A percentile compares a stretch with the other conserved stretches of the same genome.
Conservation (phyloP, 441 rosid genomes). For the Erodium trifolium region DNA sequence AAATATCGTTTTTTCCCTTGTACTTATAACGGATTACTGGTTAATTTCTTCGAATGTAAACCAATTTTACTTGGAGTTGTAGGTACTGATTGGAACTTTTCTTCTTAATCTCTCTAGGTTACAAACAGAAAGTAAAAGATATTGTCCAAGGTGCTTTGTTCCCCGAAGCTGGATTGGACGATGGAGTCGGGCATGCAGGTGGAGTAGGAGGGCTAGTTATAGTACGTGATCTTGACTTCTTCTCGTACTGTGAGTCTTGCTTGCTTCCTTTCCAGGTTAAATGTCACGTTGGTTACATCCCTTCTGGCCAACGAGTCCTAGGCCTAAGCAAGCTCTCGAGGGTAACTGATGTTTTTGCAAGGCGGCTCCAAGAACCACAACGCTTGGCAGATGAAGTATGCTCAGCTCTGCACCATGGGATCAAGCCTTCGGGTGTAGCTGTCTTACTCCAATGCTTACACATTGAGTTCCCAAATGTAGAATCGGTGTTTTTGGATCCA, state of each 20-base stretch:
- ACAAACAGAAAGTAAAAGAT: slow-evolving; percentile 58
- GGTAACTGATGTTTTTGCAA: slow-evolving; percentile 75
- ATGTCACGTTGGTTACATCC: slow-evolving; percentile 85
- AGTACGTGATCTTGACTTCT: slow-evolving; percentile 78
- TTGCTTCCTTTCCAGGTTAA: slow-evolving; percentile 82
- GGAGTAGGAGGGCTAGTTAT: slow-evolving; percentile 90
- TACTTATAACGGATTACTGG: no score
- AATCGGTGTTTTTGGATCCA: slow-evolving; percentile 34
- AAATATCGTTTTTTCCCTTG: no score
- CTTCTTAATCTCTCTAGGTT: slow-evolving; percentile 37
- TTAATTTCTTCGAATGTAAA: no score
- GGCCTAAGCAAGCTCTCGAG: slow-evolving; percentile 94
- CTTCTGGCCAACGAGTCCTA: slow-evolving; percentile 65
- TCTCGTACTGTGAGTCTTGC: slow-evolving; percentile 89
- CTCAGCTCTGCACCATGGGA: slow-evolving; percentile 60
- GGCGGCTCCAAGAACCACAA: slow-evolving; percentile 82
- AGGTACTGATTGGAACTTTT: background rate
- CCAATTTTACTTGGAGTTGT: background rate
- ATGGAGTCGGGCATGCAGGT: slow-evolving; percentile 68
- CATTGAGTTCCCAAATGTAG: slow-evolving; percentile 59
- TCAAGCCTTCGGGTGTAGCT: slow-evolving; percentile 85
- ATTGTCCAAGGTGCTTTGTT: slow-evolving; percentile 81
- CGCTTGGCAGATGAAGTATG: slow-evolving; percentile 72
- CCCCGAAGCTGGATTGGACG: slow-evolving; percentile 77
- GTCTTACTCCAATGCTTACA: slow-evolving; percentile 75